A percentile compares a stretch with the other conserved stretches of the same genome.
Evolutionary conservation across 495 filamentous ascomycete genomes (phyloP).

Genomic region (Jackrogersella multiformis): DNA sequence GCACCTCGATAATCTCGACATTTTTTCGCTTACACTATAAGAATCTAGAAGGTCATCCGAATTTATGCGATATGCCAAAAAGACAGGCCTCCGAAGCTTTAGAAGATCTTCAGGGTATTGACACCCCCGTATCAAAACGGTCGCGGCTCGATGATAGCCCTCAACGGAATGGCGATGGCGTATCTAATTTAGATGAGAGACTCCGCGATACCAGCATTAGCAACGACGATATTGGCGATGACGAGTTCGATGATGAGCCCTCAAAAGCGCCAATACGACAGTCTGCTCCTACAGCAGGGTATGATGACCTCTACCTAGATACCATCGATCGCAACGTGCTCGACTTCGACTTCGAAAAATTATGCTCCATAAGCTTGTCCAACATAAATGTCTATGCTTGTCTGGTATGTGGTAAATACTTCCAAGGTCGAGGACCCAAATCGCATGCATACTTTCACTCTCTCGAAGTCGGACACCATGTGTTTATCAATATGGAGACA

Average conservation of each 20-base stretch:
- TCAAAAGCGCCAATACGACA: constrained; percentile 67
- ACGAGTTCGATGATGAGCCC: constrained; percentile 58
- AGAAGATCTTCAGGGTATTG: constrained; percentile 66
- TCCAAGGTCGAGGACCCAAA: constrained; percentile 90
- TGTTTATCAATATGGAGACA: constrained; percentile 95
- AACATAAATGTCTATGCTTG: constrained; percentile 99
- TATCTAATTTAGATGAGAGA: constrained; percentile 47
- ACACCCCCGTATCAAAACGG: constrained; percentile 81
- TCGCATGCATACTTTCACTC: constrained; percentile 98
- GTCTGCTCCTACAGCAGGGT: constrained; percentile 82
- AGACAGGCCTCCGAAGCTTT: constrained; percentile 78
- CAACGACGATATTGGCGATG: constrained; percentile 51
- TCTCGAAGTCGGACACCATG: constrained; percentile 92
- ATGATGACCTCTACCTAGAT: constrained; percentile 96
- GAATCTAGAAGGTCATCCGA: background rate
- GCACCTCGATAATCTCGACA: background rate
- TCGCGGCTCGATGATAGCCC: constrained; percentile 69
- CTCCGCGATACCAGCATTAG: constrained; percentile 53
- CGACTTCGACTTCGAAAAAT: constrained; percentile 98
- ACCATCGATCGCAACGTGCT: constrained; percentile 90
- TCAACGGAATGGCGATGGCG: constrained; percentile 45
- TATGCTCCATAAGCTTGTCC: constrained; percentile 92
- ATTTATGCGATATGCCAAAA: constrained; percentile 69
- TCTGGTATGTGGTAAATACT: constrained; percentile 97
- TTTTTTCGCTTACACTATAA: background rate